Base-by-base conservation (phyloP, 805 yeast species). In the Lachancea kluyveri region DNA sequence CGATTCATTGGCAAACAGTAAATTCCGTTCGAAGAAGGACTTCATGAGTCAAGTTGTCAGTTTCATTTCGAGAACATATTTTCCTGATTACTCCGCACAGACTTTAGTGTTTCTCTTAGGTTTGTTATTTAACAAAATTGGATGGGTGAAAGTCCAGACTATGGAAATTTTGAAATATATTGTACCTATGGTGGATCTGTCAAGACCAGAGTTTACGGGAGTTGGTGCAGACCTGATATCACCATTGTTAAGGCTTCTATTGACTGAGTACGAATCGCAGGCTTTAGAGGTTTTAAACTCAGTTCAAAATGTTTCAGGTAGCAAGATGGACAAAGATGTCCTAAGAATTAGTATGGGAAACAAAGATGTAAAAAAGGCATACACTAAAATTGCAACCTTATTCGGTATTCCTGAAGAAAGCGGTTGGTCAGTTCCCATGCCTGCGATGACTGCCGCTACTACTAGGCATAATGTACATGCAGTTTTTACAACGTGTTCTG, bases 361-460 rank as follows among this genome's bases (percentile, higher is more conserved):
- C 43, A 65, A 78, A 9, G 73, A 84, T 6, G 67, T 82, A 44
- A 74, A 81, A 45, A 83, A 80, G 41, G 94, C 84, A 42, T 82
- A 80, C 50, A 95, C 83, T 43, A 78, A 74, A 44, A 79, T 92
- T 3, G 87, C 92, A 0, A 86, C 96, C 0, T 63, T 92, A 34
- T 94, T 87, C 62, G 98, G 98, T 10, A 78, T 90, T 15, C 97
- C 98, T 0, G 65, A 59, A 17, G 95, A 84, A 8, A 77, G 81
- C 48, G 99, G 99, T 1, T 92, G 99, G 99, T 79, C 96, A 0
- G 77, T 94, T 30, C 94, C 97, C 2, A 82, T 84, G 90, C 96
- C 98, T 2, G 84, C 90, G 0, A 76, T 86, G 25, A 79, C 92
- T 2, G 86, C 96, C 0, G 81, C 94, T 0, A 73, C 83, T 10